These are phyloP conservation scores for Mycena metata DNA, from an alignment of 768 basidiomycete genomes.

Conservation along the genomic window DNA sequence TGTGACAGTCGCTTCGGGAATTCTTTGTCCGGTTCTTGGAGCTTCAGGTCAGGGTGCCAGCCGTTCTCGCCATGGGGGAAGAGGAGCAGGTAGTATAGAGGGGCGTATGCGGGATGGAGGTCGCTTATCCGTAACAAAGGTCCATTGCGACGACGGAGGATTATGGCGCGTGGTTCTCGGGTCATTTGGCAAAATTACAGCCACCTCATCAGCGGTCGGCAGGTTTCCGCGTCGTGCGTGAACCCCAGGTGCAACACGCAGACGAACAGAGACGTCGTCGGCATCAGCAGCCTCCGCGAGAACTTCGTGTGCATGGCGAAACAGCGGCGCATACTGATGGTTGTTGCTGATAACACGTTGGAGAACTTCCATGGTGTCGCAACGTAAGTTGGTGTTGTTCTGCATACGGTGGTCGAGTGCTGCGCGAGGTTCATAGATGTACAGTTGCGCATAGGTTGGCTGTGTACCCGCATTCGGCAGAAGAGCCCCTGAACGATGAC, in stretches of 20 bases:
- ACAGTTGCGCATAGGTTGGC: constrained; percentile 52
- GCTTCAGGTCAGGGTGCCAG: constrained; percentile 39
- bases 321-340: constrained; percentile 38
- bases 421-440: constrained; percentile 51
- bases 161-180: constrained; percentile 6
- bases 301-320: constrained; percentile 42
- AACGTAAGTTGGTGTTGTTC: constrained; percentile 32
- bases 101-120: constrained; percentile 39
- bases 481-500: constrained; percentile 49
- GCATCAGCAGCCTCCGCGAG: constrained; percentile 10
- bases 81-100: constrained; percentile 53
- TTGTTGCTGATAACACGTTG: constrained; percentile 22
- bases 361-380: constrained; percentile 28
- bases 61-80: constrained; percentile 50
- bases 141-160: constrained; percentile 33
- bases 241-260: not conserved
- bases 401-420: constrained; percentile 38
- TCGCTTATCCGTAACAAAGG: constrained; percentile 45
- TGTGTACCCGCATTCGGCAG: constrained; percentile 36
- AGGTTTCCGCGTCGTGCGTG: not conserved
- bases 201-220: not conserved
- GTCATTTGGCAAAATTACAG: constrained; percentile 2
- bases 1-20: constrained; percentile 45
- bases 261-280: not conserved
- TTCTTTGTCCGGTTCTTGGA: not conserved